phyloP scores from a whole-genome alignment of 805 yeast genomes.

The Teunomyces aglyptinius region DNA sequence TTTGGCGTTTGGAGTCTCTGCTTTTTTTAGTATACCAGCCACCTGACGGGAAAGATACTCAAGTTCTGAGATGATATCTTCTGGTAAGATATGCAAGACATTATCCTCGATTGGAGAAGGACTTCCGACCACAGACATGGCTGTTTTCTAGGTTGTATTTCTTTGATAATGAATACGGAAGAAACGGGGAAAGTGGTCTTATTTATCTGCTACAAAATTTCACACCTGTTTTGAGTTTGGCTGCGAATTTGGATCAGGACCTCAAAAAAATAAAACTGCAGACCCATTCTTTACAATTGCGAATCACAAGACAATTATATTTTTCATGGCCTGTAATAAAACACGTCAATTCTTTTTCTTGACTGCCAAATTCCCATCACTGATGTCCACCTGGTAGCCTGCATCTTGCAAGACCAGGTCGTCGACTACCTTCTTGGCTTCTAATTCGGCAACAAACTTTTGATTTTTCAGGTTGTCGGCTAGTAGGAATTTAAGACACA shows the following conservation, averaged over 20 bases:
- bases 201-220: constrained; percentile 1
- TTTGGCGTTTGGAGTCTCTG: not conserved
- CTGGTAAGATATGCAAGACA: constrained; percentile 1
- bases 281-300: not conserved
- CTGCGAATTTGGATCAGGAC: constrained; percentile 2
- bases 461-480: constrained; percentile 70
- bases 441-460: constrained; percentile 68
- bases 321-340: not conserved
- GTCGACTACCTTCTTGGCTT: constrained; percentile 66
- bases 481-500: constrained; percentile 71
- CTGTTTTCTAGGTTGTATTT: not conserved
- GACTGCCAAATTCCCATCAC: constrained; percentile 66
- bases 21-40: not conserved
- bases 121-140: not conserved
- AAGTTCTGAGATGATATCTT: constrained; percentile 3
- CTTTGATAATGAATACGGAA: not conserved
- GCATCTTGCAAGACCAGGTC: constrained; percentile 57
- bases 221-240: not conserved
- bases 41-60: constrained; percentile 3
- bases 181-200: constrained; percentile 3
- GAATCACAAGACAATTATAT: not conserved
- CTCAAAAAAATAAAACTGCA: constrained; percentile 7
- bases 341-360: constrained; percentile 24
- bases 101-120: not conserved
- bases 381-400: constrained; percentile 74